Evolutionary conservation across 2,329 filamentous ascomycete genomes (phyloP).

Genomic region (Penicillium janthinellum): DNA sequence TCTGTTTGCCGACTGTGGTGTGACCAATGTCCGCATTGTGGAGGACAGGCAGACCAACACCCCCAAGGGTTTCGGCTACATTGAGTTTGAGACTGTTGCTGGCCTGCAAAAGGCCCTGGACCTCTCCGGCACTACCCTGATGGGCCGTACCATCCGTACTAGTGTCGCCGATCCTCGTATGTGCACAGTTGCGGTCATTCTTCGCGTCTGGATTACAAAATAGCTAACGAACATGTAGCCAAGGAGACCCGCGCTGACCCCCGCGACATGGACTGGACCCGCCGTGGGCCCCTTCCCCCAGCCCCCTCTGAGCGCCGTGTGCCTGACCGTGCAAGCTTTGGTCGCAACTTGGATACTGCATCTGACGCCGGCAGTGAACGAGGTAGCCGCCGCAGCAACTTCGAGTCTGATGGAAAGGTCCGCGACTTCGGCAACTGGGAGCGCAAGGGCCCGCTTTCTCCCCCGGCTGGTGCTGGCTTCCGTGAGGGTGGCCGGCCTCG

Average conservation of each 20-base stretch:
- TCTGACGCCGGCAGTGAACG: conserved; percentile 65
- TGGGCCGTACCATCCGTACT: conserved; percentile 86
- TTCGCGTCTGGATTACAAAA: not conserved
- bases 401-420: conserved; percentile 70
- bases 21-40: conserved; percentile 91
- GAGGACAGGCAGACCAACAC: conserved; percentile 92
- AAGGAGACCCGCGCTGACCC: conserved; percentile 76
- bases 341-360: conserved; percentile 56
- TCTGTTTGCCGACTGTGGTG: conserved; percentile 81
- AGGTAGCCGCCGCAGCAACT: conserved; percentile 66
- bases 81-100: conserved; percentile 85
- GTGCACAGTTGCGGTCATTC: conserved; percentile 12
- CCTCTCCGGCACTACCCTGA: conserved; percentile 78
- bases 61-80: conserved; percentile 97
- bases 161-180: conserved; percentile 97
- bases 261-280: conserved; percentile 89
- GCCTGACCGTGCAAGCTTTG: conserved; percentile 58
- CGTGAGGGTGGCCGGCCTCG: conserved; percentile 62
- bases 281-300: conserved; percentile 85
- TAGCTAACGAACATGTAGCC: conserved; percentile 59
- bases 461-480: conserved; percentile 54
- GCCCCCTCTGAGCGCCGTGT: conserved; percentile 59
- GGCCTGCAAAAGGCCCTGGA: conserved; percentile 88
- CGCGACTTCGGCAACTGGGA: conserved; percentile 92
- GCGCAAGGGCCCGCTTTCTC: conserved; percentile 86